Base-by-base conservation (phyloP, 2,329 filamentous ascomycete genomes). In the Fusarium subtropicale region DNA sequence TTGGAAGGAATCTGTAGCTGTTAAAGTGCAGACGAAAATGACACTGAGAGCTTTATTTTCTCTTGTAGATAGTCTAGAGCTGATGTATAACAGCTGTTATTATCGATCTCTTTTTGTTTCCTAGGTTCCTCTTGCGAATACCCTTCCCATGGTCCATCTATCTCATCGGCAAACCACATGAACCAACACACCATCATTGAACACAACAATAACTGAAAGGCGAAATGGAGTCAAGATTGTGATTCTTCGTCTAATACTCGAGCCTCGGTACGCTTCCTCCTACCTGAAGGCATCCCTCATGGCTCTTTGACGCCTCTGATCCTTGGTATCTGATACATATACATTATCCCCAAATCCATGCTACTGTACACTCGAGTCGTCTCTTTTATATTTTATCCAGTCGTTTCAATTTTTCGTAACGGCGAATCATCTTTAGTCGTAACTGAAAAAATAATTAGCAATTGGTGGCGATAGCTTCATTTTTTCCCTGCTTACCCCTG, bases 401-500 rank as follows among this genome's bases (percentile, higher is more conserved):
- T 47, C 44, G 31, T 50, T 52, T 64, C 38, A 36, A 64, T 31
- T 44, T 44, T 30, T 66, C 60, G 45, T 50, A 33, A 28, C 53
- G 44, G 28, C 36, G 38, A 47, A 42, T 42, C 46, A 31, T 56
- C 26, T 71, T 71, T 57, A 74, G 52, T 71, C 59, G 52, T 68
- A 74, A 60, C 70, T 73, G 13, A 4, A 34, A 31, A 13, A 31
- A 47, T n/a, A 18, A 53, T 67, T 33, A 69, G 61, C 38, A 18
- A 24, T 22, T 63, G 15, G 24, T 42, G n/a, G 50, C 34, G 20
- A 53, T 42, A 39, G 20, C 7, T n/a, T 3, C 26, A 10, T 46
- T 62, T 38, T 39, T 66, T 33, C 39, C 36, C 36, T 13, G 76
- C 88, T 82, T 82, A 93, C 91, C 92, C 92, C 70, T 88, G 89